Evolutionary conservation across 495 filamentous ascomycete species (phyloP).

Genomic region (Penicillium macrosclerotiorum): DNA sequence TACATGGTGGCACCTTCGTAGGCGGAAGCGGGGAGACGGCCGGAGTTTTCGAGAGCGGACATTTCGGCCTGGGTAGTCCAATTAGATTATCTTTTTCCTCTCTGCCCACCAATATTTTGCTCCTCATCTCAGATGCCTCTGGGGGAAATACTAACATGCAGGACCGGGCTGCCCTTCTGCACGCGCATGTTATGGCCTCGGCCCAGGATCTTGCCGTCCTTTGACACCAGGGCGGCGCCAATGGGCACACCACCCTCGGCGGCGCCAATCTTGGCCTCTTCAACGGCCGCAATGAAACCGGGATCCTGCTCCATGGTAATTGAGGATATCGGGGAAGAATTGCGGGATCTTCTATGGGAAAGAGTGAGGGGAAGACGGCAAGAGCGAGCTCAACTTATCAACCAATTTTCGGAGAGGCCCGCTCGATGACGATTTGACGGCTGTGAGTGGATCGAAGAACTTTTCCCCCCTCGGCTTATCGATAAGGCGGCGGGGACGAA

Average conservation of each 20-base stretch:
- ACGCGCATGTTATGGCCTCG: constrained; percentile 80
- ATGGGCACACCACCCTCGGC: constrained; percentile 83
- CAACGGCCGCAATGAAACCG: constrained; percentile 62
- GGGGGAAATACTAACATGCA: constrained; percentile 57
- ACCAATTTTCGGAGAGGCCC: constrained; percentile 15
- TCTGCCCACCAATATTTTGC: not conserved
- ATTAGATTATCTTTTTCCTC: not conserved
- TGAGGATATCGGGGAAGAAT: not conserved
- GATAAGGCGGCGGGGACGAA: constrained; percentile 26
- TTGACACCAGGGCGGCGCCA: constrained; percentile 70
- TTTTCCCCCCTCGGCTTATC: constrained; percentile 21
- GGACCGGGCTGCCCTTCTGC: constrained; percentile 70
- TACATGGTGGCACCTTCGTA: constrained; percentile 82
- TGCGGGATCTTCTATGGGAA: not conserved
- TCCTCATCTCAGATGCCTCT: not conserved
- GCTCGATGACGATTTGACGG: constrained; percentile 8
- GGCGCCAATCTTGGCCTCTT: constrained; percentile 66
- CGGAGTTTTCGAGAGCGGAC: constrained; percentile 73
- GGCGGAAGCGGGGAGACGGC: constrained; percentile 66
- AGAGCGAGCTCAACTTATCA: constrained; percentile 1
- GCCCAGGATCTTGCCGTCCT: constrained; percentile 72
- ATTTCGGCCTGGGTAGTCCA: constrained; percentile 64
- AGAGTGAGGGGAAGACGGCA: not conserved
- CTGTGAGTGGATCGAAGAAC: constrained; percentile 15
- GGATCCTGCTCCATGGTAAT: constrained; percentile 44